These are phyloP conservation scores for Sonneratia alba DNA, from an alignment of 345 rosid genomes.

Conservation along the genomic window DNA sequence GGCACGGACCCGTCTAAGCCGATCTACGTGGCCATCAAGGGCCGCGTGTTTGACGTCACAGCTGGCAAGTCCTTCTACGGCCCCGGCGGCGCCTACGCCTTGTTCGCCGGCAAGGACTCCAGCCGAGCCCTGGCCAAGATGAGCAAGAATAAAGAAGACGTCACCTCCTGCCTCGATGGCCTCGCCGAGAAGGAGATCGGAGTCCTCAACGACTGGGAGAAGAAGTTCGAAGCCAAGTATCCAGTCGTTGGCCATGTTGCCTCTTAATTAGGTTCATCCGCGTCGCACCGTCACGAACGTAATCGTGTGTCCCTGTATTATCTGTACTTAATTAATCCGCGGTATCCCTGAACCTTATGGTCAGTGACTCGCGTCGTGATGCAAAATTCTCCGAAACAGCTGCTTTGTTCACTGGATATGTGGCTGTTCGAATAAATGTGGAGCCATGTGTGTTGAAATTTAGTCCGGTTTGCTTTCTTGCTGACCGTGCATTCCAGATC, in stretches of 20 bases:
- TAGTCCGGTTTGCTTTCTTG: background rate
- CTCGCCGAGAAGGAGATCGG: conserved; percentile 71
- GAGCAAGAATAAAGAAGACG: conserved; percentile 86
- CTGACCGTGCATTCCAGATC: too few relatives aligned
- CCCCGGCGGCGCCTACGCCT: conserved; percentile 51
- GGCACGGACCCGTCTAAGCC: conserved; percentile 68
- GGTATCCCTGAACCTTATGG: background rate
- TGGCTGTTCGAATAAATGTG: background rate
- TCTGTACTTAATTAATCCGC: background rate
- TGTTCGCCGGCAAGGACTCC: conserved; percentile 81
- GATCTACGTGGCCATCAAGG: conserved; percentile 79
- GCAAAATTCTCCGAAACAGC: background rate
- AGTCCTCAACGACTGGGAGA: conserved; percentile 76
- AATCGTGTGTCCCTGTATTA: background rate
- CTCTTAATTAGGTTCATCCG: conserved; percentile 14
- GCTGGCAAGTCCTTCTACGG: conserved; percentile 77
- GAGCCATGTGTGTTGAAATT: background rate
- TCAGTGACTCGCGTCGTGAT: background rate
- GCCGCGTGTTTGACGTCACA: conserved; percentile 65
- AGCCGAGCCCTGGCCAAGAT: conserved; percentile 84
- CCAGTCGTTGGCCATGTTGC: conserved; percentile 68
- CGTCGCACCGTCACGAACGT: background rate
- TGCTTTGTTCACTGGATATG: background rate
- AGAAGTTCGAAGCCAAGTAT: conserved; percentile 79
- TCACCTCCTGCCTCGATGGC: conserved; percentile 48